phyloP scores from a whole-genome alignment of 2,329 filamentous ascomycete genomes.

The Didymosphaeria variabile region DNA sequence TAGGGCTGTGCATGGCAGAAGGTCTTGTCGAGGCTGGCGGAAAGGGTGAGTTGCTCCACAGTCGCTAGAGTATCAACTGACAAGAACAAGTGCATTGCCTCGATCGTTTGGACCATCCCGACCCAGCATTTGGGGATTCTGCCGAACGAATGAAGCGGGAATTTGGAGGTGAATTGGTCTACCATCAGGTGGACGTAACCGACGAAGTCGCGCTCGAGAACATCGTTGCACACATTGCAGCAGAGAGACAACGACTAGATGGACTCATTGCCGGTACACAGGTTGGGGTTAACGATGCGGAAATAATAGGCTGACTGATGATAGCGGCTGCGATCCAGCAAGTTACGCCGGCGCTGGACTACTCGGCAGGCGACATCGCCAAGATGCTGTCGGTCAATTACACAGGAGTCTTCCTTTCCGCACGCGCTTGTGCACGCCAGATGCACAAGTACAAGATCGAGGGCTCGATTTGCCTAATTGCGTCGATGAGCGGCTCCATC shows the following conservation, averaged over 20 bases:
- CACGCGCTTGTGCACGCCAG: conserved; percentile 67
- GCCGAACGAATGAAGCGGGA: conserved; percentile 67
- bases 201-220: conserved; percentile 72
- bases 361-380: conserved; percentile 66
- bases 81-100: conserved; percentile 66
- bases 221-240: conserved; percentile 73
- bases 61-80: background rate
- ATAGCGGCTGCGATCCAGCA: conserved; percentile 77
- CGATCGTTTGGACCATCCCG: conserved; percentile 66
- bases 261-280: conserved; percentile 70
- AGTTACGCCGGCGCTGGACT: conserved; percentile 81
- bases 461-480: conserved; percentile 68
- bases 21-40: conserved; percentile 78
- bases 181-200: conserved; percentile 81
- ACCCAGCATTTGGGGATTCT: conserved; percentile 68
- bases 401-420: conserved; percentile 68
- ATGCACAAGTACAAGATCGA: conserved; percentile 66
- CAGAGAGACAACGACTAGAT: conserved; percentile 74
- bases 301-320: conserved; percentile 2
- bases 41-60: conserved; percentile 55
- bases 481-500: conserved; percentile 68
- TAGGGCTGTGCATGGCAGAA: conserved; percentile 76
- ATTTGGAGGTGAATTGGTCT: conserved; percentile 71
- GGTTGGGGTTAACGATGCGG: too few relatives aligned
- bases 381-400: conserved; percentile 68